A percentile compares a stretch with the other conserved stretches of the same genome.
Evolutionary conservation across 495 filamentous ascomycete genomes (phyloP).

Genomic region (Pyrenula massariospora): DNA sequence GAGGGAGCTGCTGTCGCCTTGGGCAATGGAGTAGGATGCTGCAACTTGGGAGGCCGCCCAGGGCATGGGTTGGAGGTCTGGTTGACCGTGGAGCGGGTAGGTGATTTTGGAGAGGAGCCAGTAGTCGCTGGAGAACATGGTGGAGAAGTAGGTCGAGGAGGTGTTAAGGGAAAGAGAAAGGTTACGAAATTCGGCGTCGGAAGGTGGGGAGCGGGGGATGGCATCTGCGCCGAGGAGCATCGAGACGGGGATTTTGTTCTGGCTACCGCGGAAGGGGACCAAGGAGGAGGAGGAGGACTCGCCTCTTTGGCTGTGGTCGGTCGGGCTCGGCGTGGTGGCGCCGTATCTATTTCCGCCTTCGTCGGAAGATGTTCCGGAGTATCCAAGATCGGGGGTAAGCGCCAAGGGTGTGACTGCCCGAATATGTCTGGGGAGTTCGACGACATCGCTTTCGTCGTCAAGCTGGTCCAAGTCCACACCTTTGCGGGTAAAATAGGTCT

Average conservation of each 20-base stretch:
- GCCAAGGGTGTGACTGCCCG: neutral
- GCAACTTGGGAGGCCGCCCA: neutral
- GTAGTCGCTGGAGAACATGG: neutral
- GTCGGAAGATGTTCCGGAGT: neutral
- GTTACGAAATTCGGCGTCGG: neutral
- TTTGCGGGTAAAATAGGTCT: neutral
- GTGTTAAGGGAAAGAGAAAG: neutral
- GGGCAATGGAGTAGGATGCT: neutral
- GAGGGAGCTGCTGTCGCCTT: neutral
- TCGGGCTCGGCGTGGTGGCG: neutral
- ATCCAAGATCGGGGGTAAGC: neutral
- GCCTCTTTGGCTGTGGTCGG: neutral
- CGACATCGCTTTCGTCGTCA: neutral
- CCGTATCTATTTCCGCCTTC: neutral
- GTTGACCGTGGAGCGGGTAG: neutral
- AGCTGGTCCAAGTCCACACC: neutral
- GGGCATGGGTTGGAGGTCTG: neutral
- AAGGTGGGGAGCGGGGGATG: neutral
- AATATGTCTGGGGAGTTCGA: neutral
- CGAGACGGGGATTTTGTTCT: neutral
- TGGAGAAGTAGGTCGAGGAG: neutral
- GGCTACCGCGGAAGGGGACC: neutral
- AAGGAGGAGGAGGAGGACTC: neutral
- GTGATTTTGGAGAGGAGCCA: neutral
- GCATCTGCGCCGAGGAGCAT: neutral